A percentile compares a stretch with the other conserved stretches of the same genome.
These are phyloP conservation scores for Pythium rishiriense DNA, from an alignment of 352 stramenopile species.

Conservation along the genomic window DNA sequence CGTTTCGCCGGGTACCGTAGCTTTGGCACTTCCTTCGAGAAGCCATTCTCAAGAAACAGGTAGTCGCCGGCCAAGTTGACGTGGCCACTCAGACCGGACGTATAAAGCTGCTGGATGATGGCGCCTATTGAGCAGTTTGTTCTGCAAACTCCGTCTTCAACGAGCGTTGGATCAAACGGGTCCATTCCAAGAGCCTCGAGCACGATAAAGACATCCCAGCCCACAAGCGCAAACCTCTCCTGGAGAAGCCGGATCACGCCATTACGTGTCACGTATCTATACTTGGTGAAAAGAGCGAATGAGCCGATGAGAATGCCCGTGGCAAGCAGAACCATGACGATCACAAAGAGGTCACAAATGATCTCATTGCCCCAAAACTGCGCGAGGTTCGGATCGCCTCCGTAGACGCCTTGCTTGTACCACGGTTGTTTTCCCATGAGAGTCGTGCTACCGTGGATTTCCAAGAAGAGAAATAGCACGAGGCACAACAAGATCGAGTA, in stretches of 20 bases:
- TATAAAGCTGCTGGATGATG: conserved; percentile 29
- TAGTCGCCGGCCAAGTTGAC: conserved; percentile 13
- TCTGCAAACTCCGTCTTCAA: conserved; percentile 22
- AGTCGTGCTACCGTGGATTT: conserved; percentile 28
- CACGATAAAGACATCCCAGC: conserved; percentile 41
- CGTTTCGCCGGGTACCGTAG: conserved; percentile 33
- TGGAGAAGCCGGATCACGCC: conserved; percentile 34
- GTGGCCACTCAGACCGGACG: background rate
- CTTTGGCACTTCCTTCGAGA: conserved; percentile 22
- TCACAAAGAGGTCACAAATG: conserved; percentile 40
- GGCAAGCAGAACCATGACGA: conserved; percentile 24
- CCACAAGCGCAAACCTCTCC: conserved; percentile 38
- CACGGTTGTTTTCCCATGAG: conserved; percentile 30
- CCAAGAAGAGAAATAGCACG: conserved; percentile 30
- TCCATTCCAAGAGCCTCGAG: conserved; percentile 40
- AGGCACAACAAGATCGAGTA: conserved; percentile 37
- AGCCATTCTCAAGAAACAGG: conserved; percentile 34
- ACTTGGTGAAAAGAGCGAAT: conserved; percentile 32
- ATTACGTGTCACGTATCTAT: conserved; percentile 28
- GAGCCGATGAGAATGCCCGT: conserved; percentile 11
- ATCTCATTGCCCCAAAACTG: conserved; percentile 44
- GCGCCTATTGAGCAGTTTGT: conserved; percentile 36
- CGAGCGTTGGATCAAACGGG: conserved; percentile 21
- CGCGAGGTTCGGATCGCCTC: conserved; percentile 30
- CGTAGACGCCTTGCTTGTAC: conserved; percentile 30